Evolutionary conservation across 2,329 filamentous ascomycete species (phyloP).

Genomic region (Ophiostoma piceae): DNA sequence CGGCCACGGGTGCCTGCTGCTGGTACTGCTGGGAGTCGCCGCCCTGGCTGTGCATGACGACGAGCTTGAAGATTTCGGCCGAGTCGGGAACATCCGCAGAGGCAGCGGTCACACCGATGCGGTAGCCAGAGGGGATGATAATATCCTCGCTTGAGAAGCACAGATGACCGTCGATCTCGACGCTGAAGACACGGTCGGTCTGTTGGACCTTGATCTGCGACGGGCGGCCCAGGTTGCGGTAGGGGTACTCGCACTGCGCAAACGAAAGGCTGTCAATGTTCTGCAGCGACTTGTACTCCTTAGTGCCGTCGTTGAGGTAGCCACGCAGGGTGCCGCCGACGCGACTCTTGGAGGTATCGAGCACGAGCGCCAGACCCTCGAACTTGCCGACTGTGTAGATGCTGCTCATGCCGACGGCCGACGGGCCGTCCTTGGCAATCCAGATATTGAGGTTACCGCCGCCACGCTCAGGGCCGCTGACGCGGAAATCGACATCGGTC

Average conservation of each 20-base stretch:
- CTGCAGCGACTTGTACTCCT: slow-evolving; percentile 72
- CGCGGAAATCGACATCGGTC: slow-evolving; percentile 80
- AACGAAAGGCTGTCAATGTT: slow-evolving; percentile 83
- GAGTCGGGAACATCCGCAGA: slow-evolving; percentile 90
- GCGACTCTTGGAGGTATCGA: slow-evolving; percentile 74
- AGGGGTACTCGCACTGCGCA: slow-evolving; percentile 83
- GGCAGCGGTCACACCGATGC: slow-evolving; percentile 80
- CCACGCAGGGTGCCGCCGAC: slow-evolving; percentile 73
- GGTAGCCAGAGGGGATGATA: slow-evolving; percentile 71
- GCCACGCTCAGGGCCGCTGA: slow-evolving; percentile 75
- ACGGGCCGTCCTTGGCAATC: slow-evolving; percentile 68
- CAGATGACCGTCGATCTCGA: slow-evolving; percentile 69
- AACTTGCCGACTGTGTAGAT: slow-evolving; percentile 81
- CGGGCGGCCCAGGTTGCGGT: slow-evolving; percentile 84
- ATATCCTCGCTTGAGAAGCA: slow-evolving; percentile 85
- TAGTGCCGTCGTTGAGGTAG: slow-evolving; percentile 86
- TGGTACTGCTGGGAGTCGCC: slow-evolving; percentile 27
- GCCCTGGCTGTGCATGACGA: slow-evolving; percentile 56
- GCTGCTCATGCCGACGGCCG: slow-evolving; percentile 63
- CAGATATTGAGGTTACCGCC: slow-evolving; percentile 91
- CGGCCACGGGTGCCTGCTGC: slow-evolving; percentile 19
- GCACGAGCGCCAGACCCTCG: slow-evolving; percentile 80
- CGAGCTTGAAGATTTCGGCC: slow-evolving; percentile 86
- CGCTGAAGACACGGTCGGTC: slow-evolving; percentile 60
- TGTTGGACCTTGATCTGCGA: slow-evolving; percentile 72